Conservation (phyloP, 768 basidiomycete genomes). For the Hericium coralloides region DNA sequence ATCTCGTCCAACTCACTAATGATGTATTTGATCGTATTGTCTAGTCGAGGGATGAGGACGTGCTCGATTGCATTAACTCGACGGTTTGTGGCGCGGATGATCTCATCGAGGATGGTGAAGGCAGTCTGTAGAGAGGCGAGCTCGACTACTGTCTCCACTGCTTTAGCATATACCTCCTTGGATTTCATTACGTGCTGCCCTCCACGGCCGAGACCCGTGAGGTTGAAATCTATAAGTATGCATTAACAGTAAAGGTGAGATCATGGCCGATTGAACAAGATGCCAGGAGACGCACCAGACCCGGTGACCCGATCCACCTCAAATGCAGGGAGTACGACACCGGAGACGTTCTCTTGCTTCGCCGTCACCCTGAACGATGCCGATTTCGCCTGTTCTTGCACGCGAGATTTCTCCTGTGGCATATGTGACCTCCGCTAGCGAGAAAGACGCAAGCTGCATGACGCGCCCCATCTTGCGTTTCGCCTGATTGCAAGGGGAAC, state of each 20-base stretch:
- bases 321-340: constrained; percentile 92
- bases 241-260: neutral
- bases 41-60: constrained; percentile 88
- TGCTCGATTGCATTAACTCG: constrained; percentile 99
- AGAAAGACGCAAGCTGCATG: constrained; percentile 98
- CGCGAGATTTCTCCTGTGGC: constrained; percentile 92
- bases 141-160: constrained; percentile 94
- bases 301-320: constrained; percentile 83
- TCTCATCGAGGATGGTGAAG: constrained; percentile 97
- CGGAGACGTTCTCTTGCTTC: constrained; percentile 96
- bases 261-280: constrained; percentile 1
- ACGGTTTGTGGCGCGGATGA: constrained; percentile 96
- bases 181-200: constrained; percentile 92
- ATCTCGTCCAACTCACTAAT: constrained; percentile 97
- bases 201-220: constrained; percentile 93
- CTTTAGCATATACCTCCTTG: constrained; percentile 96
- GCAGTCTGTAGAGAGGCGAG: constrained; percentile 95
- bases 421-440: constrained; percentile 97
- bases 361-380: constrained; percentile 92
- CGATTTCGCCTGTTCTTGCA: constrained; percentile 89
- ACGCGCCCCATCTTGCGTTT: constrained; percentile 99
- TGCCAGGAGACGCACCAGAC: constrained; percentile 46
- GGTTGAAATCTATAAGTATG: constrained; percentile 68
- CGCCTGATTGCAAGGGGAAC: constrained; percentile 43
- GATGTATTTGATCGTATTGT: constrained; percentile 98